phyloP scores from a whole-genome alignment of 768 basidiomycete species.

The Pleurotus cornucopiae region DNA sequence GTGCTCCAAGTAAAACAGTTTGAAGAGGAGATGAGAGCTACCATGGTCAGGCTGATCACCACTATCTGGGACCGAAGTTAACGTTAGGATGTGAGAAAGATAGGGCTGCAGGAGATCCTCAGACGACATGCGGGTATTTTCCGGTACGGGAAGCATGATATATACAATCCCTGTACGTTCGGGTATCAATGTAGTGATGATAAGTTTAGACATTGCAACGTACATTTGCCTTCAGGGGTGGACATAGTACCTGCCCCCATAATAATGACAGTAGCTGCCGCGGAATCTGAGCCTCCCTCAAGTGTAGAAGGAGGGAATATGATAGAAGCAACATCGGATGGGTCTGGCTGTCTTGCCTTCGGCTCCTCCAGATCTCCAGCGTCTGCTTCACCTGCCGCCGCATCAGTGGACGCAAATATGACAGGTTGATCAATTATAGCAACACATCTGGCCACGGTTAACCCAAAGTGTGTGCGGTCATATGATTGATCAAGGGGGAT shows the following conservation, averaged over 20 bases:
- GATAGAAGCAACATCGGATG: slow-evolving; percentile 61
- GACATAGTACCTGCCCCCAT: slow-evolving; percentile 74
- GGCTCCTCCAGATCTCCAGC: slow-evolving; percentile 18
- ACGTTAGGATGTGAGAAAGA: slow-evolving; percentile 40
- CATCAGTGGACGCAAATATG: slow-evolving; percentile 11
- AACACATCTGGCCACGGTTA: slow-evolving; percentile 25
- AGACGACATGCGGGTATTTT: slow-evolving; percentile 19
- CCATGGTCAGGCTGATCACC: slow-evolving; percentile 2
- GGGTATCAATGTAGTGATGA: no score
- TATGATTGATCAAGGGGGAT: slow-evolving; percentile 10
- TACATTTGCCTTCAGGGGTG: slow-evolving; percentile 71
- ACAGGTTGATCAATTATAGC: slow-evolving; percentile 35
- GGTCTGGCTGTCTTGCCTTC: slow-evolving; percentile 11
- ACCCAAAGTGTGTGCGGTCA: neutral
- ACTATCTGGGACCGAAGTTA: slow-evolving; percentile 18
- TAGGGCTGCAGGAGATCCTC: slow-evolving; percentile 53
- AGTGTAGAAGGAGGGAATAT: slow-evolving; percentile 73
- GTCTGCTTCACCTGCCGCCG: slow-evolving; percentile 17
- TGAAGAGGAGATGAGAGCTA: slow-evolving; percentile 40
- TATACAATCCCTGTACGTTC: slow-evolving; percentile 51
- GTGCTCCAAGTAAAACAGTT: slow-evolving; percentile 52
- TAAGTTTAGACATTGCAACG: slow-evolving; percentile 18
- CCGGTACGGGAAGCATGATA: slow-evolving; percentile 43
- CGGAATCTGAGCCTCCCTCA: slow-evolving; percentile 39
- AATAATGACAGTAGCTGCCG: slow-evolving; percentile 58